Evolutionary conservation across 139 green algal genomes (phyloP), one percentile per base, ranked within the genome.

Genomic region (Medakamo hakoo): DNA sequence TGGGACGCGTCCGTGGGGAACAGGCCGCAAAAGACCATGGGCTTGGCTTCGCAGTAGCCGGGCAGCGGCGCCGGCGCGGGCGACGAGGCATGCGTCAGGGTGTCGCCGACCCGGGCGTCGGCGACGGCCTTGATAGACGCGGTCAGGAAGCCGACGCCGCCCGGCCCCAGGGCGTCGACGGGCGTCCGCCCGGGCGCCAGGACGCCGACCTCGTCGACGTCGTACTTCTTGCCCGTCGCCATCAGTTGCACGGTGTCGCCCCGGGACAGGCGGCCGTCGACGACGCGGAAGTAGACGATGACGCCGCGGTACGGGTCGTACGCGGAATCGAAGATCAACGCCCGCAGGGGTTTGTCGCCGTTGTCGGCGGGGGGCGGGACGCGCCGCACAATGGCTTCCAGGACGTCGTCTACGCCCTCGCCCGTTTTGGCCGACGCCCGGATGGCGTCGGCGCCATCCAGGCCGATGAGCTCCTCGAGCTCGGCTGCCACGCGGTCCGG

Each of bases 241-340:
- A n/a, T n/a, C n/a, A n/a, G n/a, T n/a, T n/a, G n/a, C n/a, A n/a
- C n/a, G n/a, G 60, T 65, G 60, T 86, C 74, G 3, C 84, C 84
- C 58, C 75, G 72, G 1, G 24, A 30, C 66, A 92, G 60, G 2
- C n/a, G 18, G 3, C 86, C 86, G 62, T 94, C 87, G 27, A 90
- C 70, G 27, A 94, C 80, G 49, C 76, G 70, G 30, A 93, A 66
- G 28, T 90, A 69, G 60, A 76, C 85, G 14, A 89, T 70, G 57
- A 89, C 78, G 49, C 65, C 80, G 30, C 71, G 71, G 74, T 88
- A 95, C 40, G 85, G 72, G 73, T 97, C 89, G 63, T 94, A 87
- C 63, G 86, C 84, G 21, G 85, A 84, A 66, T 98, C 91, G 64
- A 96, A 92, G 29, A 98, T 72, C 64, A 96, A 79, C 71, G 86